phyloP scores from a whole-genome alignment of 257 asterid genomes.

The Fraxinus cuspidata region DNA sequence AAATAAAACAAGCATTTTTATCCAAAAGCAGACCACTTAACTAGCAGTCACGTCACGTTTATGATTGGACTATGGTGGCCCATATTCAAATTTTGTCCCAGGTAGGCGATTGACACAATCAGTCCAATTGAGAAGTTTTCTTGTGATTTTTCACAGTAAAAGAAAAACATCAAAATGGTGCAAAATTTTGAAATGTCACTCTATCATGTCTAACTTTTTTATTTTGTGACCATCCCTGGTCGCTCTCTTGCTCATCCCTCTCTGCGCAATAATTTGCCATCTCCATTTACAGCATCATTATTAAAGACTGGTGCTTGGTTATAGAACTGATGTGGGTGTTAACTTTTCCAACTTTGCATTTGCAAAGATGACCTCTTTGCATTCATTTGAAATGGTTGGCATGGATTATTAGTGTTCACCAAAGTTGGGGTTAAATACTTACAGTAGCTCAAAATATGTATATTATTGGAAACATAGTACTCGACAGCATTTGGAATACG shows the following conservation, averaged over 20 bases:
- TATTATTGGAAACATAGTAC: neutral
- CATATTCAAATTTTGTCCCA: neutral
- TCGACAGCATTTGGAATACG: neutral
- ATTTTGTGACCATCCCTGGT: neutral
- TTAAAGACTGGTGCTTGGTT: neutral
- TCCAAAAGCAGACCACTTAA: neutral
- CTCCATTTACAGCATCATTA: neutral
- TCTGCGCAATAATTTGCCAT: neutral
- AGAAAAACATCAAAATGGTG: neutral
- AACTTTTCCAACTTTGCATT: neutral
- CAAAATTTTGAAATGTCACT: neutral
- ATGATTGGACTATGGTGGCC: neutral
- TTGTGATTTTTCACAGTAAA: neutral
- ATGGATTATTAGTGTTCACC: no score
- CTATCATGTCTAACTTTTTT: neutral
- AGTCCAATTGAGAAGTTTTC: neutral
- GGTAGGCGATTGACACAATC: neutral
- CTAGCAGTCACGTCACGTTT: neutral
- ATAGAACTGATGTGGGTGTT: neutral
- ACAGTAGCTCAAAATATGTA: neutral
- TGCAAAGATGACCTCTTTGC: neutral
- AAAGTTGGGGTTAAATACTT: neutral
- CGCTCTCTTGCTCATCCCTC: neutral
- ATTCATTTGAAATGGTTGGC: neutral
- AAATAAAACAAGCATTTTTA: neutral